Evolutionary conservation across 805 yeast genomes (phyloP).

Genomic region (Kuraishia molischiana): DNA sequence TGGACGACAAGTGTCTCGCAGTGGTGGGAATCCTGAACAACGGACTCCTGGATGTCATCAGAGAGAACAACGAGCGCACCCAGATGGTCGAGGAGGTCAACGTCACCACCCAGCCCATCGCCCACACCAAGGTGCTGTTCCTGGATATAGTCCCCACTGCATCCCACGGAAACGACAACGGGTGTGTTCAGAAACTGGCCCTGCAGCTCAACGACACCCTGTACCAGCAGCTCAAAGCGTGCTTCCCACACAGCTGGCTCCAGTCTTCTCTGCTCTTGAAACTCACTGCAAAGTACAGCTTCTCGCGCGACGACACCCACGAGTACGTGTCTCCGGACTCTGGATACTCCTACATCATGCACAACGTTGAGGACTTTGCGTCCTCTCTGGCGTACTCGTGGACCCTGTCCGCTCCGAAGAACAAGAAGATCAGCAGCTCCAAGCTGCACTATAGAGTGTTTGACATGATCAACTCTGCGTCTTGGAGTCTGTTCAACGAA

Average conservation of each 20-base stretch:
- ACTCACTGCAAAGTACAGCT: neutral
- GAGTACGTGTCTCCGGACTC: neutral
- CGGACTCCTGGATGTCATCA: slow-evolving; percentile 18
- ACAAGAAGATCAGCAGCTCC: slow-evolving; percentile 9
- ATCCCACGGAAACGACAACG: neutral
- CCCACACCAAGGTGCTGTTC: slow-evolving; percentile 19
- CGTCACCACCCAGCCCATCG: slow-evolving; percentile 10
- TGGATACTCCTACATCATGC: neutral
- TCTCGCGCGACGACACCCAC: neutral
- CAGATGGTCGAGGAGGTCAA: slow-evolving; percentile 13
- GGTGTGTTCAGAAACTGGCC: neutral
- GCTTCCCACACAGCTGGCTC: neutral
- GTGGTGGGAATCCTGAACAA: slow-evolving; percentile 15
- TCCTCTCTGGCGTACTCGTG: neutral
- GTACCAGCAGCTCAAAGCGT: neutral
- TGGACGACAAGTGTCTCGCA: slow-evolving; percentile 15
- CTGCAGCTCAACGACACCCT: neutral
- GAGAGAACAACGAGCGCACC: slow-evolving; percentile 18
- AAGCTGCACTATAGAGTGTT: slow-evolving; percentile 19
- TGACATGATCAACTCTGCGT: slow-evolving; percentile 16
- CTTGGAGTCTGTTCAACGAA: neutral
- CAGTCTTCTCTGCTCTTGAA: neutral
- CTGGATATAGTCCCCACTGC: slow-evolving; percentile 17
- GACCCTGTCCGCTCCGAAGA: neutral
- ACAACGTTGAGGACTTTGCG: neutral